Conservation (phyloP, 2,329 filamentous ascomycete species). For the Drechslera avenae region DNA sequence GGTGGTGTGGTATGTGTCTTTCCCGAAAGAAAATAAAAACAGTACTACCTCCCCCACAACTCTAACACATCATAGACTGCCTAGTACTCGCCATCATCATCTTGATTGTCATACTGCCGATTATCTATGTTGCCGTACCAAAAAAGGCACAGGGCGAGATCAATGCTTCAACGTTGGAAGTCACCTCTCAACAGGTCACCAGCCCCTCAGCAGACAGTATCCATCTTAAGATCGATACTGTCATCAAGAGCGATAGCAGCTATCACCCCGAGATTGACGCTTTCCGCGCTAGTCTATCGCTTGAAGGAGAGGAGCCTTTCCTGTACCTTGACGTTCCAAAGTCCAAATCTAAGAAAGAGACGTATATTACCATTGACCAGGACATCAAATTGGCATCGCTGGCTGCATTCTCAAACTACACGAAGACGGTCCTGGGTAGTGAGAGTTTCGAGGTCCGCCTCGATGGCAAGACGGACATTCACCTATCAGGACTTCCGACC, state of each 20-base stretch:
- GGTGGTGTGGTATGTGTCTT: slow-evolving; percentile 45
- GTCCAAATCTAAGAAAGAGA: slow-evolving; percentile 51
- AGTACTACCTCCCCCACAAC: background rate
- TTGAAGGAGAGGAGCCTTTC: slow-evolving; percentile 52
- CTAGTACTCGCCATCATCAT: slow-evolving; percentile 57
- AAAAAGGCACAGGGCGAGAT: slow-evolving; percentile 62
- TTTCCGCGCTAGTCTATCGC: slow-evolving; percentile 59
- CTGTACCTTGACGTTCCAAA: slow-evolving; percentile 54
- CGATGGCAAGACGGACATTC: slow-evolving; percentile 58
- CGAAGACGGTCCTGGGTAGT: slow-evolving; percentile 54
- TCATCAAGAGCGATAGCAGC: slow-evolving; percentile 54
- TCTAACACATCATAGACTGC: slow-evolving; percentile 43
- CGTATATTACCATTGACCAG: slow-evolving; percentile 52
- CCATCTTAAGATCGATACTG: slow-evolving; percentile 55
- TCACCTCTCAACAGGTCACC: slow-evolving; percentile 58
- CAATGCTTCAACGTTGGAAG: slow-evolving; percentile 57
- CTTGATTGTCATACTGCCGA: slow-evolving; percentile 61
- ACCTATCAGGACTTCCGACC: slow-evolving; percentile 57
- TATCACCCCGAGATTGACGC: slow-evolving; percentile 61
- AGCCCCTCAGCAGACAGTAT: slow-evolving; percentile 57
- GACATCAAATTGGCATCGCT: slow-evolving; percentile 51
- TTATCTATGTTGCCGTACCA: slow-evolving; percentile 65
- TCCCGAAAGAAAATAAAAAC: background rate
- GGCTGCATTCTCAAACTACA: slow-evolving; percentile 57
- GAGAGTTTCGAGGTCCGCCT: slow-evolving; percentile 58